A percentile compares a stretch with the other conserved stretches of the same genome.
Evolutionary conservation across 805 yeast genomes (phyloP).

Genomic region (Peterozyma xylosa): DNA sequence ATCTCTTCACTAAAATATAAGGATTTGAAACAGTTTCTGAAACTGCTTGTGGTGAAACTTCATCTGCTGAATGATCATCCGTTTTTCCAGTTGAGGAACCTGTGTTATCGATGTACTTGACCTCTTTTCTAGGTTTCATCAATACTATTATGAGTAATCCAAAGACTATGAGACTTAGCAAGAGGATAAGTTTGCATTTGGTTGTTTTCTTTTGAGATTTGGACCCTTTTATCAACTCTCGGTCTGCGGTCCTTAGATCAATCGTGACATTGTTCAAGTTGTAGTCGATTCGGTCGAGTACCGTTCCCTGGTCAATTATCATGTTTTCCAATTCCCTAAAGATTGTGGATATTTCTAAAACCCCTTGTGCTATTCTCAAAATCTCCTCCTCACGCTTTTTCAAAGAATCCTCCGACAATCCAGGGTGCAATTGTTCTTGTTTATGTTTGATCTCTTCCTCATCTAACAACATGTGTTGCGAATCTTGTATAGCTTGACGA

Average conservation of each 20-base stretch:
- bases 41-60: too few species aligned
- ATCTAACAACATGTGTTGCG: slow-evolving; percentile 23
- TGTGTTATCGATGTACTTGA: too few species aligned
- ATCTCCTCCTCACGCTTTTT: slow-evolving; percentile 85
- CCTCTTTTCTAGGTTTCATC: slow-evolving; percentile 44
- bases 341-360: slow-evolving; percentile 85
- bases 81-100: too few species aligned
- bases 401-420: slow-evolving; percentile 33
- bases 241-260: slow-evolving; percentile 69
- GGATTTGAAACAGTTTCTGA: too few species aligned
- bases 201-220: slow-evolving; percentile 81
- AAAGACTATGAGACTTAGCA: slow-evolving; percentile 63
- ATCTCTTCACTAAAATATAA: too few species aligned
- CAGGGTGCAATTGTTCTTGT: slow-evolving; percentile 24
- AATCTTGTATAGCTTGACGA: slow-evolving; percentile 41
- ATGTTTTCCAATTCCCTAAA: slow-evolving; percentile 88
- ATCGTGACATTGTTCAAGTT: slow-evolving; percentile 76
- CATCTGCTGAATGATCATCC: too few species aligned
- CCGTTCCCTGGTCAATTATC: slow-evolving; percentile 93
- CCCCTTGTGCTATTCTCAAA: slow-evolving; percentile 86
- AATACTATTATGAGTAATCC: slow-evolving; percentile 64
- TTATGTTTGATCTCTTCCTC: slow-evolving; percentile 13
- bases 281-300: slow-evolving; percentile 89
- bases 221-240: slow-evolving; percentile 70
- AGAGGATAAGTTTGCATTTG: slow-evolving; percentile 80